Evolutionary conservation across 2,329 filamentous ascomycete genomes (phyloP).

Genomic region (Penicillium sp.): DNA sequence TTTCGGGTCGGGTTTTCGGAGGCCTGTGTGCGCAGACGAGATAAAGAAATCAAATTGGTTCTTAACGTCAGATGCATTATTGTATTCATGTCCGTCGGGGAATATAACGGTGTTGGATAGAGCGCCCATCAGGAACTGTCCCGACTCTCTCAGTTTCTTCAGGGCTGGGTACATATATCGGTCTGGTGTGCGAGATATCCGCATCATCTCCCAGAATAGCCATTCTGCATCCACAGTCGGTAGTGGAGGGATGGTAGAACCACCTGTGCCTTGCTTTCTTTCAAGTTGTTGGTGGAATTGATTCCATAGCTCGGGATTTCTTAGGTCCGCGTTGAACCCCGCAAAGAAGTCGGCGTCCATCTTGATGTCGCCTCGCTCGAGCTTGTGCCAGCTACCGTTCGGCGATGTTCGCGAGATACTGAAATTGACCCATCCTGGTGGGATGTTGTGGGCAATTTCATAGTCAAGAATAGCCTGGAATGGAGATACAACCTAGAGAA

Average conservation of each 20-base stretch:
- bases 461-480: constrained; percentile 93
- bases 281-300: constrained; percentile 49
- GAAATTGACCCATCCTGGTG: constrained; percentile 86
- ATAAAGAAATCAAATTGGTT: constrained; percentile 82
- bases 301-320: constrained; percentile 64
- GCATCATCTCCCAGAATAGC: constrained; percentile 93
- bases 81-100: constrained; percentile 68
- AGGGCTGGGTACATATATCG: constrained; percentile 87
- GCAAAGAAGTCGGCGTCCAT: constrained; percentile 73
- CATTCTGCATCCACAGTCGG: constrained; percentile 72
- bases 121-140: constrained; percentile 71
- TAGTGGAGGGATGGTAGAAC: constrained; percentile 54
- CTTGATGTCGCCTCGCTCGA: constrained; percentile 79
- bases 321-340: constrained; percentile 72
- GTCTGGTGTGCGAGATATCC: constrained; percentile 65
- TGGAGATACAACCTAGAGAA: constrained; percentile 73
- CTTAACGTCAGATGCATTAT: constrained; percentile 60
- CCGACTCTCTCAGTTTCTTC: constrained; percentile 61
- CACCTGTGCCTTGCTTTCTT: constrained; percentile 24
- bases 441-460: constrained; percentile 72
- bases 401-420: constrained; percentile 77
- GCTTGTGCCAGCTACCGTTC: constrained; percentile 78
- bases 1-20: constrained; percentile 79
- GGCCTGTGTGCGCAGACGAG: constrained; percentile 77
- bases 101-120: constrained; percentile 90